phyloP scores from a whole-genome alignment of 2,329 filamentous ascomycete species.

The Gnomoniopsis smithogilvyi region DNA sequence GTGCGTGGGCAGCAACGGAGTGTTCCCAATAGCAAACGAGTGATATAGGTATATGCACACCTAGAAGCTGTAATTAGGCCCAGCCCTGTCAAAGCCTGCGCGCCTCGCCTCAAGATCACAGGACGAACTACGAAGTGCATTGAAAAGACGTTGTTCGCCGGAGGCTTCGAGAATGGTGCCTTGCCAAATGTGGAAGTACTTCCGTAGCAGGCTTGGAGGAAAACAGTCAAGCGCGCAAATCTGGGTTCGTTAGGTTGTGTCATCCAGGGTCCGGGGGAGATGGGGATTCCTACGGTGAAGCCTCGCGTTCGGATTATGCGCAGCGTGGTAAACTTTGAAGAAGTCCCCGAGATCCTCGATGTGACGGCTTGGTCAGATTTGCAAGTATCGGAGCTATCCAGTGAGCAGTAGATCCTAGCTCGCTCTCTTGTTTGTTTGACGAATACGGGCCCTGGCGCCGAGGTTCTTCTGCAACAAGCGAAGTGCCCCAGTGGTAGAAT shows the following conservation, averaged over 20 bases:
- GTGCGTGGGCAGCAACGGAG: too few relatives aligned
- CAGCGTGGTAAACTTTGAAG: neutral
- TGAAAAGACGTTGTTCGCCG: neutral
- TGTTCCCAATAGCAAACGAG: too few relatives aligned
- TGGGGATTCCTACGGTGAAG: neutral
- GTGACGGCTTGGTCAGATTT: neutral
- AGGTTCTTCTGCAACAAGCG: neutral
- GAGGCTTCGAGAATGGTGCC: neutral
- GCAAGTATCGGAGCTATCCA: neutral
- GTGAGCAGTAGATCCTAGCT: neutral
- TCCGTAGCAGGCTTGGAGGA: neutral
- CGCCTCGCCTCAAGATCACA: too few relatives aligned
- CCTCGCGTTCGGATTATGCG: neutral
- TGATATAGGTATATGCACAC: too few relatives aligned
- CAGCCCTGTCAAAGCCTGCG: too few relatives aligned
- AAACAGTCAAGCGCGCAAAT: neutral
- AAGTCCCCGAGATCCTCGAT: conserved; percentile 2
- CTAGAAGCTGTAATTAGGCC: too few relatives aligned
- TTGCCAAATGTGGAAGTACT: neutral
- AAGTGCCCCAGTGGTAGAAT: neutral
- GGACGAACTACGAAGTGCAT: neutral
- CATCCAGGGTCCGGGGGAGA: neutral
- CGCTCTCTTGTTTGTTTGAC: neutral
- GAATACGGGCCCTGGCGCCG: neutral
- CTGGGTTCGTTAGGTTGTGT: neutral